A percentile compares a stretch with the other conserved stretches of the same genome.
Evolutionary conservation across 164 flowering plant species (phyloP).

Genomic region (Annona cherimola): DNA sequence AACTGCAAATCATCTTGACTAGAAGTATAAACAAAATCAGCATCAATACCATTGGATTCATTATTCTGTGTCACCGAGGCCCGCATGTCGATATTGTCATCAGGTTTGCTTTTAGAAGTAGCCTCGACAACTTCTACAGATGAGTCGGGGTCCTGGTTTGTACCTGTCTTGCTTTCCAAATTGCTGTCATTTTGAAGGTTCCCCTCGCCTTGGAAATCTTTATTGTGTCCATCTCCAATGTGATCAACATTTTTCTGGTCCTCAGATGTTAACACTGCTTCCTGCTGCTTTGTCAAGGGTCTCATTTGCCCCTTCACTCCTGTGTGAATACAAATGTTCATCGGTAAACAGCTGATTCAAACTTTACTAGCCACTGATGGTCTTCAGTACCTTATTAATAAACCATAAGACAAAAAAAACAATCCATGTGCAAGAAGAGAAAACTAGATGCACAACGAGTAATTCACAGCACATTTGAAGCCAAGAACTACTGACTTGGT

Average conservation of each 20-base stretch:
- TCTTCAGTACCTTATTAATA: not conserved
- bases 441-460: not conserved
- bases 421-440: not conserved
- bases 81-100: slow-evolving; percentile 24
- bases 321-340: slow-evolving; percentile 22
- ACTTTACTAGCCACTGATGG: slow-evolving; percentile 1
- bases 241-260: slow-evolving; percentile 22
- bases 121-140: slow-evolving; percentile 33
- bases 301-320: slow-evolving; percentile 53
- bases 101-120: slow-evolving; percentile 28
- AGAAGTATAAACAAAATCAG: slow-evolving; percentile 23
- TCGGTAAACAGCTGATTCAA: not conserved
- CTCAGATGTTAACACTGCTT: slow-evolving; percentile 33
- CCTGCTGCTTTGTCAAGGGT: slow-evolving; percentile 52
- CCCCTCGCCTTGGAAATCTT: slow-evolving; percentile 17
- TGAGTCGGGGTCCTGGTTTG: slow-evolving; percentile 33
- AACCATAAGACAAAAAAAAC: not conserved
- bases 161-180: slow-evolving; percentile 42
- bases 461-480: not conserved
- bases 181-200: slow-evolving; percentile 17
- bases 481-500: not conserved
- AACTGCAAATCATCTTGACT: slow-evolving; percentile 32
- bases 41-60: slow-evolving; percentile 20
- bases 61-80: slow-evolving; percentile 15
- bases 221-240: slow-evolving; percentile 13